phyloP scores from a whole-genome alignment of 345 rosid genomes.

The Durio zibethinus region DNA sequence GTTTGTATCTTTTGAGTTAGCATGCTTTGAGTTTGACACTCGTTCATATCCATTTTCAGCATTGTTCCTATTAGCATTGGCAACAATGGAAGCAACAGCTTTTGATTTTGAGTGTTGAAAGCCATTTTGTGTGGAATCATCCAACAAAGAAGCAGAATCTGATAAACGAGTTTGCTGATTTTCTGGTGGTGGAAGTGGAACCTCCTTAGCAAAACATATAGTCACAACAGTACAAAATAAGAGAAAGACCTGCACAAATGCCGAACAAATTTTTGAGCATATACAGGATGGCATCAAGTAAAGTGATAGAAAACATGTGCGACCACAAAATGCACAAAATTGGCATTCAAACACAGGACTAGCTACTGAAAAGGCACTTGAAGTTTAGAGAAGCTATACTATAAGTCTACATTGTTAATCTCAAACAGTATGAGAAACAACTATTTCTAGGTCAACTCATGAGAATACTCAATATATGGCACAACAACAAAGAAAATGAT shows the following conservation, averaged over 20 bases:
- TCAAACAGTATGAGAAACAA: background rate
- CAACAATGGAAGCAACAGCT: constrained; percentile 25
- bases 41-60: constrained; percentile 34
- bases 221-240: constrained; percentile 81
- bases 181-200: constrained; percentile 49
- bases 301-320: background rate
- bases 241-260: constrained; percentile 66
- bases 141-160: constrained; percentile 81
- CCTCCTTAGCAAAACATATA: constrained; percentile 78
- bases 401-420: background rate
- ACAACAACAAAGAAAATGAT: background rate
- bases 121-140: constrained; percentile 46
- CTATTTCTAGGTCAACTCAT: background rate
- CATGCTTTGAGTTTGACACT: constrained; percentile 30
- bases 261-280: background rate
- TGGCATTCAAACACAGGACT: constrained; percentile 8
- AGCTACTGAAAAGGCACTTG: background rate
- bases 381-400: background rate
- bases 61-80: constrained; percentile 31
- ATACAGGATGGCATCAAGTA: background rate
- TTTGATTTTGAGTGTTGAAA: constrained; percentile 42
- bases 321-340: background rate
- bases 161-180: constrained; percentile 38
- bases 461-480: background rate
- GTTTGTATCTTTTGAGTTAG: constrained; percentile 32